These are phyloP conservation scores for Rubus idaeus DNA, from an alignment of 306 rosid genomes.

Conservation along the genomic window DNA sequence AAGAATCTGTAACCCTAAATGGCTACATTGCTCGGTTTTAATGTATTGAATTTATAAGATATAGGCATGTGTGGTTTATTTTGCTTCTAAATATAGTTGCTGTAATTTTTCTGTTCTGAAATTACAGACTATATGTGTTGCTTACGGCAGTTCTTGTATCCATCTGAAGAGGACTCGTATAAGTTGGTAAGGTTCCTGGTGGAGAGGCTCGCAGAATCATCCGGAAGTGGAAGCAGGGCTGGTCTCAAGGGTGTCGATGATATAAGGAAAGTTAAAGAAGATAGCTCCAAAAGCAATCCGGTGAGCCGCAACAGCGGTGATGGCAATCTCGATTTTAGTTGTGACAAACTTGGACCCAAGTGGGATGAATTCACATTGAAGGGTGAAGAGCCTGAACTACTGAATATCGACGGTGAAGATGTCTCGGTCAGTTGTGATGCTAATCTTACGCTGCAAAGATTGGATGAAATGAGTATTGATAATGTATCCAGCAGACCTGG, in stretches of 20 bases:
- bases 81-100: conserved; percentile 18
- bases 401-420: conserved; percentile 20
- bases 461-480: conserved; percentile 20
- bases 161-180: conserved; percentile 59
- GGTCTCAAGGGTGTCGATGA: conserved; percentile 13
- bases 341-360: conserved; percentile 26
- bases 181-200: conserved; percentile 53
- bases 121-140: conserved; percentile 50
- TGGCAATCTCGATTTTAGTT: conserved; percentile 26
- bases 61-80: conserved; percentile 4
- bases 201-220: conserved; percentile 55
- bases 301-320: conserved; percentile 22
- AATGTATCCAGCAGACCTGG: conserved; percentile 25
- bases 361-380: conserved; percentile 43
- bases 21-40: background rate
- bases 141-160: conserved; percentile 71
- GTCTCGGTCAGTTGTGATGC: conserved; percentile 15
- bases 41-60: background rate
- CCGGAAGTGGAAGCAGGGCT: conserved; percentile 34
- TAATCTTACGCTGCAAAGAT: background rate
- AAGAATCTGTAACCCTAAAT: background rate
- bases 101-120: conserved; percentile 37
- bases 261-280: conserved; percentile 25
- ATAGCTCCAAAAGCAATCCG: conserved; percentile 24
- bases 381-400: conserved; percentile 24